Evolutionary conservation across 106 monocot genomes (phyloP).

Genomic region (Alisma plantagoaquatica): DNA sequence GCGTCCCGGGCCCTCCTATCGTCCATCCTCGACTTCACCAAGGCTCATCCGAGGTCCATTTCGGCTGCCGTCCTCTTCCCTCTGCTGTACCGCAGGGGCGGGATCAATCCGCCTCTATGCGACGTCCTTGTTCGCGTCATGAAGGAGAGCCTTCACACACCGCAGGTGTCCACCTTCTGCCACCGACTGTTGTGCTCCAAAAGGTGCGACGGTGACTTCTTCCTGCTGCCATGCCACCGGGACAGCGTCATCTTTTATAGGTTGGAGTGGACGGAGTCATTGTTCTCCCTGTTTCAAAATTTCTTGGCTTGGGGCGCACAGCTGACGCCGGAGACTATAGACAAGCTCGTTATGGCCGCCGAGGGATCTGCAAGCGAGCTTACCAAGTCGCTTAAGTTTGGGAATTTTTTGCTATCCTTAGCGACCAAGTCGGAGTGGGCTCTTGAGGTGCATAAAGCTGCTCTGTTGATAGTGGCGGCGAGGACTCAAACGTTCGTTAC

Average conservation of each 20-base stretch:
- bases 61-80: slow-evolving; percentile 58
- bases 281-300: slow-evolving; percentile 63
- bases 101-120: slow-evolving; percentile 41
- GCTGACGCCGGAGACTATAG: slow-evolving; percentile 57
- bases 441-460: slow-evolving; percentile 20
- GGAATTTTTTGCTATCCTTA: slow-evolving; percentile 69
- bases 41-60: slow-evolving; percentile 37
- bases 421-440: slow-evolving; percentile 38
- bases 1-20: slow-evolving; percentile 51
- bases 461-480: slow-evolving; percentile 37
- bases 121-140: slow-evolving; percentile 50
- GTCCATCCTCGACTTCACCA: slow-evolving; percentile 44
- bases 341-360: slow-evolving; percentile 32
- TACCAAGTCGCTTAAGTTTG: slow-evolving; percentile 63
- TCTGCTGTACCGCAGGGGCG: slow-evolving; percentile 45
- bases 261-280: slow-evolving; percentile 59
- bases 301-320: slow-evolving; percentile 39
- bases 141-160: slow-evolving; percentile 64
- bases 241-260: slow-evolving; percentile 32
- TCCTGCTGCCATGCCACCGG: slow-evolving; percentile 46
- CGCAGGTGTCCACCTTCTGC: slow-evolving; percentile 64
- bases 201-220: slow-evolving; percentile 8
- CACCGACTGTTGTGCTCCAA: slow-evolving; percentile 49
- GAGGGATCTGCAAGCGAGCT: slow-evolving; percentile 24
- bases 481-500: slow-evolving; percentile 75